Evolutionary conservation across 345 rosid genomes (phyloP), one percentile per base, ranked within the genome.

Genomic region (Pistacia vera): DNA sequence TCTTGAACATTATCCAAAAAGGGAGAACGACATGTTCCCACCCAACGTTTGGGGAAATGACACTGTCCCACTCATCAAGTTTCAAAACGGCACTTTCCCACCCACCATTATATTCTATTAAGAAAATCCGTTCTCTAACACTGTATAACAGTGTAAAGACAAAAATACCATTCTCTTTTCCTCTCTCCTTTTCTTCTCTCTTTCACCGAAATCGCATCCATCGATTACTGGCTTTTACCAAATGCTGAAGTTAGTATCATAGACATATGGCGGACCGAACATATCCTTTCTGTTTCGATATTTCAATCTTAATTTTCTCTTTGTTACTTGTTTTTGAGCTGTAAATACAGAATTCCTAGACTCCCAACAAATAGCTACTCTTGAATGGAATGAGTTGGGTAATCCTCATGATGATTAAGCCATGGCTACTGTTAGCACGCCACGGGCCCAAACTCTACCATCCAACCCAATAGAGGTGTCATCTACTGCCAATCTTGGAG

Each of bases 171-270:
- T 25, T 25, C 25, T 25, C 25, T 25, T 25, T 25, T 25, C 25
- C 25, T 25, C 25, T 25, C 25, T 25, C 25, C 0, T 25, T 25
- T 25, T 25, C 25, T 25, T 25, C 25, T 25, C 25, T 25, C 25
- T 25, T 25, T 25, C 25, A 25, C 25, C 25, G 25, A 25, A 25
- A 25, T 25, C 25, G 25, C 25, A 25, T 25, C 25, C 25, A 25
- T 25, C 25, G 99, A 96, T 83, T 96, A 93, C 89, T 92, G 97
- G 98, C 95, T 93, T 48, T 86, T 87, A 81, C 92, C 99, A 80
- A 98, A 96, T 74, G 88, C 92, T 16, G 94, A 83, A 20, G 88
- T 93, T 77, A 93, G 98, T 89, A 88, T 92, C 76, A 93, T 97
- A n/a, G 95, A 93, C 85, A 85, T 91, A 79, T 96, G 99, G 98